Conservation (phyloP, 257 asterid species). For the Nicotiana obtusifolia region DNA sequence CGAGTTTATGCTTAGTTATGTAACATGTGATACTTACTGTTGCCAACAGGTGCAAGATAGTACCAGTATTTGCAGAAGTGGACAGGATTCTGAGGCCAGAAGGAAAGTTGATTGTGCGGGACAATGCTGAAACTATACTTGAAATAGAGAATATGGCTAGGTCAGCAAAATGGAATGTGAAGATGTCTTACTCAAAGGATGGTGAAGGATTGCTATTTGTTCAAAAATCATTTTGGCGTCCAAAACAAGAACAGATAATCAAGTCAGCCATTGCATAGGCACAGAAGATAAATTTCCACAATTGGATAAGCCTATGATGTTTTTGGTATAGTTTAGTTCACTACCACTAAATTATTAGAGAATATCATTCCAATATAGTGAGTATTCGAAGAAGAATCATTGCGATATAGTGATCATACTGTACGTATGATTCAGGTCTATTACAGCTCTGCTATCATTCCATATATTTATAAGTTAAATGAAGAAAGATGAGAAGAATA, state of each 20-base stretch:
- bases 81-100: constrained; percentile 23
- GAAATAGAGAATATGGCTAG: constrained; percentile 17
- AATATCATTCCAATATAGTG: neutral
- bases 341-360: neutral
- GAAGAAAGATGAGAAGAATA: too few species aligned
- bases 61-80: constrained; percentile 16
- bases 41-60: constrained; percentile 9
- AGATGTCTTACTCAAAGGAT: constrained; percentile 14
- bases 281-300: neutral
- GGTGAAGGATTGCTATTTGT: constrained; percentile 21
- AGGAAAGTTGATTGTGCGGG: constrained; percentile 19
- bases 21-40: neutral
- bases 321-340: neutral
- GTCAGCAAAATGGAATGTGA: constrained; percentile 14
- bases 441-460: too few species aligned
- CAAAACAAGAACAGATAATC: constrained; percentile 11
- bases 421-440: neutral
- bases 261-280: constrained; percentile 14
- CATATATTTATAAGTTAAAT: too few species aligned
- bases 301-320: constrained; percentile 1
- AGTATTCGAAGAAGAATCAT: neutral
- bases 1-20: neutral
- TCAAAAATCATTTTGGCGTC: constrained; percentile 19
- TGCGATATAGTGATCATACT: neutral
- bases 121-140: constrained; percentile 13